Base-by-base conservation (phyloP, 2,329 filamentous ascomycete species). In the Colletotrichum tabaci region DNA sequence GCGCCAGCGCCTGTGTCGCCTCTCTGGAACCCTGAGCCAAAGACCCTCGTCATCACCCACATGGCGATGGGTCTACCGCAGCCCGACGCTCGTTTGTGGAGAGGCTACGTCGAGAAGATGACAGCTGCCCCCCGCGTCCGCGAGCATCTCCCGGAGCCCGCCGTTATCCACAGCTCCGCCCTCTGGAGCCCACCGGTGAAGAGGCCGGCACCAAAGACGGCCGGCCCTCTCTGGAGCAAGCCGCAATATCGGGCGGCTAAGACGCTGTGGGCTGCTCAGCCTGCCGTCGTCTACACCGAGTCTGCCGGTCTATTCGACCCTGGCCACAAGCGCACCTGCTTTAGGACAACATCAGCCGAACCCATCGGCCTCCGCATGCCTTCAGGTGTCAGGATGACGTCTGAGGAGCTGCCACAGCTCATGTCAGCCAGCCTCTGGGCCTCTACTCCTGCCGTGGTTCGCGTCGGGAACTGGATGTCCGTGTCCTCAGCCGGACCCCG, bases 11-110 rank as follows among this genome's bases (percentile, higher is more conserved):
- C 57, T n/a, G n/a, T 61, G 10, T 50, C 61, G 15, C 65, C 58
- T 18, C 58, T 75, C 47, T 75, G 74, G 74, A 60, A 67, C 16
- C 67, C 61, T 49, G 66, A 44, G 58, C 58, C 68, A 18, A 63
- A 42, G 38, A 68, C 38, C 38, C 62, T 23, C 44, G 72, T 44
- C 65, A 57, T 55, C 9, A 23, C 23, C 30, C 53, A 30, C 30
- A 69, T 53, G 49, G 44, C 18, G n/a, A 75, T 73, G 35, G 80
- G 81, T 61, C 77, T 83, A 9, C 77, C 80, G 26, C 81, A 86
- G 73, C 82, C 82, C 18, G 81, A 83, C 67, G 74, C 77, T 46
- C 71, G 75, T 21, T 77, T 75, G n/a, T 85, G 83, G 84, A 76
- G 78, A 49, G 73, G 73, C 49, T 83, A 84, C 66, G 75, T 80